Evolutionary conservation across 192 early-diverging fungal species (phyloP).

Genomic region (Coemansia sp.): DNA sequence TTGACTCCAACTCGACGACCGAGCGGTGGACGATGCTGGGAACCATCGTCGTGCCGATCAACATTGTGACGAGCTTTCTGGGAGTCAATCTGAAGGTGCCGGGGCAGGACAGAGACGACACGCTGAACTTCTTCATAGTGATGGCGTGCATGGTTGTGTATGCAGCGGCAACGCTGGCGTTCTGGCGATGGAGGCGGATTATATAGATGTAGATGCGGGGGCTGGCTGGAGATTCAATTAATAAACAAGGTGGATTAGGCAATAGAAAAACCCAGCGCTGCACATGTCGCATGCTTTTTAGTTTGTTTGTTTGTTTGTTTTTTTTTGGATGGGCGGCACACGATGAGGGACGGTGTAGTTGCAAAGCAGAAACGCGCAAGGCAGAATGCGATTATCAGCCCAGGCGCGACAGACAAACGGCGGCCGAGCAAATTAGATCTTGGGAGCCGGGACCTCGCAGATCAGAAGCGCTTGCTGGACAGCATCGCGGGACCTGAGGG

Average conservation of each 20-base stretch:
- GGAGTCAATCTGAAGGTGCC: conserved; percentile 71
- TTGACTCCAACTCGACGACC: conserved; percentile 41
- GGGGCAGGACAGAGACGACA: conserved; percentile 59
- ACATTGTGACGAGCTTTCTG: conserved; percentile 57
- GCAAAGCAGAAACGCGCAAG: not conserved
- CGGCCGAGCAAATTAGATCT: not conserved
- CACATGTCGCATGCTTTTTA: too few species aligned
- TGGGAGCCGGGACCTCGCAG: not conserved
- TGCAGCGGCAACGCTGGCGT: conserved; percentile 33
- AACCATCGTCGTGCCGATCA: conserved; percentile 50
- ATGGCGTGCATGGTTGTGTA: conserved; percentile 48
- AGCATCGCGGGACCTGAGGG: not conserved
- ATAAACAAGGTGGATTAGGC: not conserved
- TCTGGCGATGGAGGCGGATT: conserved; percentile 48
- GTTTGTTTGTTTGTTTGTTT: too few species aligned
- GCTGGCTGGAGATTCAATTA: too few species aligned
- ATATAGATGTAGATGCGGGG: conserved; percentile 11
- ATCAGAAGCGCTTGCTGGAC: too few species aligned
- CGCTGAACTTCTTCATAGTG: conserved; percentile 52
- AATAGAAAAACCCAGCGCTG: not conserved
- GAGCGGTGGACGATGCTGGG: conserved; percentile 54
- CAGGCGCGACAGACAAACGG: not conserved
- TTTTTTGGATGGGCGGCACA: too few species aligned
- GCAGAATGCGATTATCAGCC: not conserved
- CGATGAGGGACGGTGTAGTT: too few species aligned